Evolutionary conservation across 129 eudicot species (phyloP).

Genomic region (Saussurea involucrata): DNA sequence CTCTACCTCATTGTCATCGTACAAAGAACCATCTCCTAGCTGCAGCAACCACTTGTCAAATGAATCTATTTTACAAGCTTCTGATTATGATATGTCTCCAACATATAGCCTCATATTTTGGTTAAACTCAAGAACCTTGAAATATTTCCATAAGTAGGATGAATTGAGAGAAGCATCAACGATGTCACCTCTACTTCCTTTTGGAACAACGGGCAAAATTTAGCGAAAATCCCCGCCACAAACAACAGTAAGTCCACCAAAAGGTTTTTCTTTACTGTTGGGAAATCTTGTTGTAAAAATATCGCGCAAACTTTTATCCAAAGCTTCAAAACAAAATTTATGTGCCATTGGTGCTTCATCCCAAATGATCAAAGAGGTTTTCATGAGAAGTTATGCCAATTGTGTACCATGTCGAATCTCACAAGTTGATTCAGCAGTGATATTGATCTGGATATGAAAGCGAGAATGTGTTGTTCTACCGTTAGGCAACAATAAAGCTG

Average conservation of each 20-base stretch:
- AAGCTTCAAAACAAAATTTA: background rate
- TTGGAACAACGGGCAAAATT: conserved; percentile 4
- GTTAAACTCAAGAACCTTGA: background rate
- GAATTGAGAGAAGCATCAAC: background rate
- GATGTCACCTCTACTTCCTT: conserved; percentile 13
- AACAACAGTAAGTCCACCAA: conserved; percentile 19
- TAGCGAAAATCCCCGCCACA: conserved; percentile 10
- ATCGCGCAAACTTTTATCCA: conserved; percentile 14
- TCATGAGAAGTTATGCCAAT: background rate
- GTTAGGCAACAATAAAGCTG: background rate
- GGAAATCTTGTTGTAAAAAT: background rate
- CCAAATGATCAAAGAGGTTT: conserved; percentile 6
- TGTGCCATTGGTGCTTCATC: conserved; percentile 17
- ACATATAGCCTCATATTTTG: too few relatives aligned
- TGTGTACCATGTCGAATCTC: background rate
- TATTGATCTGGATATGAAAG: background rate
- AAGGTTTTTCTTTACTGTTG: background rate
- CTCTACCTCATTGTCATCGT: too few relatives aligned
- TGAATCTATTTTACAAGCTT: too few relatives aligned
- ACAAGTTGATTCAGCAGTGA: conserved; percentile 3
- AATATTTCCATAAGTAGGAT: conserved; percentile 8
- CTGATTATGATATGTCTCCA: too few relatives aligned
- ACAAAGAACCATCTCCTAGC: too few relatives aligned
- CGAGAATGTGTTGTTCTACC: conserved; percentile 20
- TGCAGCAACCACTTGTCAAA: too few relatives aligned